These are phyloP conservation scores for Geosiphon pyriformis DNA, from an alignment of 192 early-diverging fungal species.

Conservation along the genomic window DNA sequence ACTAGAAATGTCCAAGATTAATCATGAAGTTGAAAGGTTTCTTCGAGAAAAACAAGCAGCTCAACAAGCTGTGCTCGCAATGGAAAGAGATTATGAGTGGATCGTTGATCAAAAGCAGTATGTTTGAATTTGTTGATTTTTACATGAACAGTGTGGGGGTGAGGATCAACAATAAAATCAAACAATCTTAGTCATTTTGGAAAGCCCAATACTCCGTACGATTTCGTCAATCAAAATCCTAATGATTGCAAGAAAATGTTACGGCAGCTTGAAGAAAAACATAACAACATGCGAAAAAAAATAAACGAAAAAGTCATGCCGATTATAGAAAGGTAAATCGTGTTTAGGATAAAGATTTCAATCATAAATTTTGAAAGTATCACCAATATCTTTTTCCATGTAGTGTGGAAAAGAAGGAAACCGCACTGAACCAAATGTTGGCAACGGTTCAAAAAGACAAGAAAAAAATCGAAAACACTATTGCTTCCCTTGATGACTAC, in stretches of 20 bases:
- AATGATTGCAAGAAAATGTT: slow-evolving; percentile 67
- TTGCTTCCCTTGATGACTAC: slow-evolving; percentile 80
- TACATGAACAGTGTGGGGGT: too few species aligned
- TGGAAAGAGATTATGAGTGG: slow-evolving; percentile 70
- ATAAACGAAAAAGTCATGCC: slow-evolving; percentile 95
- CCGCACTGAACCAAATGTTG: slow-evolving; percentile 76
- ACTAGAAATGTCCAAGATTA: slow-evolving; percentile 76
- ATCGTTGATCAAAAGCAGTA: slow-evolving; percentile 83
- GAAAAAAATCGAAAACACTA: slow-evolving; percentile 92
- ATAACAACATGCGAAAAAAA: slow-evolving; percentile 74
- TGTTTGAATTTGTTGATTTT: too few species aligned
- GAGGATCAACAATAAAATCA: too few species aligned
- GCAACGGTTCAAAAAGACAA: slow-evolving; percentile 88
- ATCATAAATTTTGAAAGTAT: background rate
- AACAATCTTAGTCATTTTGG: slow-evolving; percentile 82
- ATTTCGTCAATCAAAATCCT: slow-evolving; percentile 76
- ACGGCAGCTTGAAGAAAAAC: slow-evolving; percentile 69
- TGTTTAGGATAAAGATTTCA: slow-evolving; percentile 7
- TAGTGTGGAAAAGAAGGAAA: slow-evolving; percentile 88
- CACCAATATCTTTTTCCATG: slow-evolving; percentile 4
- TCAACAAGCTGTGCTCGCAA: slow-evolving; percentile 37
- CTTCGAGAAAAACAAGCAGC: slow-evolving; percentile 54
- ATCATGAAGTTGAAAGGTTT: slow-evolving; percentile 70
- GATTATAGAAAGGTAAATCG: slow-evolving; percentile 77
- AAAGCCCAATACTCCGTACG: slow-evolving; percentile 70